A percentile compares a stretch with the other conserved stretches of the same genome.
Evolutionary conservation across 176 grass and related monocot species (phyloP).

Genomic region (Ampelocalamus luodianensis): DNA sequence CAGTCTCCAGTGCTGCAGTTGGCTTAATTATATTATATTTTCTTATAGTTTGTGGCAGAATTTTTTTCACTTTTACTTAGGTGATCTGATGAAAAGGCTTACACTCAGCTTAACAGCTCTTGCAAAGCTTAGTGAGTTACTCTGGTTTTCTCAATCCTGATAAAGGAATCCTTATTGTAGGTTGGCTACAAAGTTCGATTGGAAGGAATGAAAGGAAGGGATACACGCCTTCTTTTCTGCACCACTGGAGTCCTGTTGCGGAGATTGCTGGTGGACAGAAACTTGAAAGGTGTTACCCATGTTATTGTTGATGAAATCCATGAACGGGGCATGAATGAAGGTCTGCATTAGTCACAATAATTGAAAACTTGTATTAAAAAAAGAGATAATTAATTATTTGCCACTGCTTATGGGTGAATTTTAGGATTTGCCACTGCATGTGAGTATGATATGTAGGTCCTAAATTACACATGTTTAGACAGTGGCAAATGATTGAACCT

Average conservation of each 20-base stretch:
- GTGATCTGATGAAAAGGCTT: constrained; percentile 14
- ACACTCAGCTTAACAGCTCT: not conserved
- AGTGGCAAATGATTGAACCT: too few relatives aligned
- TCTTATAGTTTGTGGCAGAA: not conserved
- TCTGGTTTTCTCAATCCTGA: constrained; percentile 17
- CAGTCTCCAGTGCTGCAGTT: constrained; percentile 18
- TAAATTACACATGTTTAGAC: too few relatives aligned
- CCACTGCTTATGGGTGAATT: too few relatives aligned
- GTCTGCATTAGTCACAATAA: constrained; percentile 45
- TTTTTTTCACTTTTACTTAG: constrained; percentile 11
- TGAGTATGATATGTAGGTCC: too few relatives aligned
- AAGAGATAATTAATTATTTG: too few relatives aligned
- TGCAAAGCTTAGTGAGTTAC: constrained; percentile 10
- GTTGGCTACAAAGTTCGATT: constrained; percentile 95
- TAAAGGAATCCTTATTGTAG: constrained; percentile 31
- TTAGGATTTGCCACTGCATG: too few relatives aligned
- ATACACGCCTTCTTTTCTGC: constrained; percentile 93
- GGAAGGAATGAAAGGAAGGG: constrained; percentile 96
- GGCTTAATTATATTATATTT: constrained; percentile 7
- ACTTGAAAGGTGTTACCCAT: constrained; percentile 92
- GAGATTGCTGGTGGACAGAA: constrained; percentile 88
- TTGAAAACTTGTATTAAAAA: not conserved
- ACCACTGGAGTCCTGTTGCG: constrained; percentile 94
- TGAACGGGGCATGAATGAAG: constrained; percentile 99
- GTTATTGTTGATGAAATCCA: constrained; percentile 99